Evolutionary conservation across 345 rosid genomes (phyloP).

Genomic region (Crucihimalaya himalaica): DNA sequence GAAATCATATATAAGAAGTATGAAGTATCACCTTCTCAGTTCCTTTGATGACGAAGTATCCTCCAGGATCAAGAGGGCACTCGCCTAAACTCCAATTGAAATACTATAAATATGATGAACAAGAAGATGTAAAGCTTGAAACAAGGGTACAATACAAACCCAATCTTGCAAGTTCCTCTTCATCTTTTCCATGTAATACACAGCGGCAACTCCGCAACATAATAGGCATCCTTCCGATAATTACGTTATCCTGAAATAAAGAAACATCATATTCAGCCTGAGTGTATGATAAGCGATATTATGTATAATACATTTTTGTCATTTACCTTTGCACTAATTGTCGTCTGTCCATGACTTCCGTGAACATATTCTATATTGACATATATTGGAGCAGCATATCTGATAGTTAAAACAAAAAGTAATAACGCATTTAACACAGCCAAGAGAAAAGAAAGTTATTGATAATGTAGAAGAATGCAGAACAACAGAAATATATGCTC

Average conservation of each 20-base stretch:
- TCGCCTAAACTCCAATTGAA: slow-evolving; percentile 60
- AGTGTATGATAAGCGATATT: slow-evolving; percentile 1
- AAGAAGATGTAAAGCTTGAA: neutral
- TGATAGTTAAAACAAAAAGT: slow-evolving; percentile 33
- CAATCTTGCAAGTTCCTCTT: slow-evolving; percentile 86
- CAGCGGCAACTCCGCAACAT: slow-evolving; percentile 89
- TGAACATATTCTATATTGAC: slow-evolving; percentile 72
- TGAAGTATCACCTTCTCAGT: slow-evolving; percentile 67
- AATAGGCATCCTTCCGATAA: slow-evolving; percentile 87
- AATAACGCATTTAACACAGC: slow-evolving; percentile 15
- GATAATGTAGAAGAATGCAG: neutral
- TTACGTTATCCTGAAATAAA: slow-evolving; percentile 57
- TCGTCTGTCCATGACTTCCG: slow-evolving; percentile 54
- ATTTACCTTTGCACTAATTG: slow-evolving; percentile 54
- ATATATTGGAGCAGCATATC: slow-evolving; percentile 84
- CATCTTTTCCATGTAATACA: slow-evolving; percentile 73
- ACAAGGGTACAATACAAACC: slow-evolving; percentile 54
- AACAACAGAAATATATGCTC: slow-evolving; percentile 4
- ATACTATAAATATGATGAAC: slow-evolving; percentile 19
- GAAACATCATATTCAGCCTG: slow-evolving; percentile 22
- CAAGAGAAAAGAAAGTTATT: neutral
- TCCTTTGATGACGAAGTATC: slow-evolving; percentile 90
- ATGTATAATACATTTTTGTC: slow-evolving; percentile 8
- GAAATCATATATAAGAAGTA: slow-evolving; percentile 2
- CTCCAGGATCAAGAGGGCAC: slow-evolving; percentile 98